Base-by-base conservation (phyloP, 2,329 filamentous ascomycete species). In the Epichloe festucae region DNA sequence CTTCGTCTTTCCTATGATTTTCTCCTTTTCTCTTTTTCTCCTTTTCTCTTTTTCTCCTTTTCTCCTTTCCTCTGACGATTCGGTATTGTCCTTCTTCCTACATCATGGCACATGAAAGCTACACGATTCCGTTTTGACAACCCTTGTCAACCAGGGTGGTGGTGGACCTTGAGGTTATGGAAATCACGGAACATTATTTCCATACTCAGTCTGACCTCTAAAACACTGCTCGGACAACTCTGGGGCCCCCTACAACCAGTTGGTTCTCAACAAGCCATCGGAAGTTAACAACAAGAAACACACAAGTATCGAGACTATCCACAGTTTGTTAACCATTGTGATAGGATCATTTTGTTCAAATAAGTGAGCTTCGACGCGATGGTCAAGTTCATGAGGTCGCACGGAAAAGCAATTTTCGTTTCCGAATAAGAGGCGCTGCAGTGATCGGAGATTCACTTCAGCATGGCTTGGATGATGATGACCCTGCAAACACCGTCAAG, bases 321-420 rank as follows among this genome's bases (percentile, higher is more conserved):
- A n/a, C 21, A 15, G 8, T 39, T 31, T 15, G 19, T 46, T 49
- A 48, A 43, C 43, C 51, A 51, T 56, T 59, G 45, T 60, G 21
- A 14, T 45, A 85, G 82, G 85, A 95, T 57, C 78, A 85, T 56
- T 87, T 81, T 59, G 77, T 98, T 44, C 84, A 91, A 58, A 81
- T 97, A 56, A 85, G 83, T 59, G 85, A 95, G 64, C 77, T 93
- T 2, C 73, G 74, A 5, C 73, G 73, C 44, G 79, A 86, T 62
- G 82, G 83, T 1, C 82, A 85, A 60, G 75, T 95, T 23, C 79
- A 83, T 56, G 81, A 89, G 61, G 73, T 95, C n/a, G 74, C 78
- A n/a, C 78, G 79, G 54, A 94, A 90, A 66, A 75, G 76, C 41
- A 82, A 95, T 63, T 91, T 97, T 63, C 82, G 82, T 50, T 78